Percentiles rank a stretch among this genome's conserved stretches.
These are phyloP conservation scores for Botrytis elliptica DNA, from an alignment of 2,329 filamentous ascomycete species.

Conservation along the genomic window DNA sequence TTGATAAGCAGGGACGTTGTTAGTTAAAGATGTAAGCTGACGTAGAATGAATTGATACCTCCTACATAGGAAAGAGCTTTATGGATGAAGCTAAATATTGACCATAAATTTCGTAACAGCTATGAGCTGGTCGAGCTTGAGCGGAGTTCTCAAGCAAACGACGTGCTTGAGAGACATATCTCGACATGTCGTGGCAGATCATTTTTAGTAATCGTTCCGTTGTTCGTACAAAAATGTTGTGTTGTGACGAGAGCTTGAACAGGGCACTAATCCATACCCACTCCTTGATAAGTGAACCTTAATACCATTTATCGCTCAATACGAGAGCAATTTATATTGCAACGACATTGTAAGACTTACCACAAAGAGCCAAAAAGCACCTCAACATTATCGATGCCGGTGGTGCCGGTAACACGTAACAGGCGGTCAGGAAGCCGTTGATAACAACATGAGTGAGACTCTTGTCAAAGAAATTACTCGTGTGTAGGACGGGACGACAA, in stretches of 20 bases:
- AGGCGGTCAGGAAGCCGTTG: not conserved
- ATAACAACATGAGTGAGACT: not conserved
- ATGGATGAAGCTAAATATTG: not conserved
- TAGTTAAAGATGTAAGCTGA: conserved; percentile 4
- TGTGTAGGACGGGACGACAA: not conserved
- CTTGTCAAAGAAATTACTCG: not conserved
- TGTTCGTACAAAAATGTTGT: not conserved
- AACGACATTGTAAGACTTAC: not conserved
- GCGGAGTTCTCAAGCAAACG: not conserved
- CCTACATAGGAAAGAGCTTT: conserved; percentile 13
- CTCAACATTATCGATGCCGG: not conserved
- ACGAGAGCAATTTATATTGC: not conserved
- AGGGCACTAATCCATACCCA: not conserved
- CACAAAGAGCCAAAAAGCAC: not conserved
- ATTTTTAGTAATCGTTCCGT: not conserved
- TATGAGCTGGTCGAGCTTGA: conserved; percentile 10
- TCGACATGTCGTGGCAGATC: not conserved
- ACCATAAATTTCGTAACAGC: not conserved
- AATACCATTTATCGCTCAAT: not conserved
- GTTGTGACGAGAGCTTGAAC: conserved; percentile 1
- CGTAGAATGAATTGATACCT: conserved; percentile 10
- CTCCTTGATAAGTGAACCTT: not conserved
- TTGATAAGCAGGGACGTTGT: conserved; percentile 8
- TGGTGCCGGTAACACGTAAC: not conserved
- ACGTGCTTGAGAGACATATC: conserved; percentile 4